Conservation (phyloP, 1,284 basidiomycete genomes). For the Rhodotorula sp. region DNA sequence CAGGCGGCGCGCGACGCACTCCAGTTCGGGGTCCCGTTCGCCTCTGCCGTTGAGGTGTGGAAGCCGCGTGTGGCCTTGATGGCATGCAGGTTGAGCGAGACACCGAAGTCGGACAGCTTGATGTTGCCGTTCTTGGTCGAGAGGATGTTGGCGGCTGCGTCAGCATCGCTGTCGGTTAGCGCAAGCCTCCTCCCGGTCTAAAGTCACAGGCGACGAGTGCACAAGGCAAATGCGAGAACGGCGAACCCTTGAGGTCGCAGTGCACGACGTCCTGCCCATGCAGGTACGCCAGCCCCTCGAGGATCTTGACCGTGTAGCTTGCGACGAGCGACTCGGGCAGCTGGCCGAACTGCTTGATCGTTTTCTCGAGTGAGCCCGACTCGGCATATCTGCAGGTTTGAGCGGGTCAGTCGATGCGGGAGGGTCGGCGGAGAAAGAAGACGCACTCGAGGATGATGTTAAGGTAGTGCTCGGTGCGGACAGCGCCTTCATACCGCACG, state of each 20-base stretch:
- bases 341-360: slow-evolving; percentile 84
- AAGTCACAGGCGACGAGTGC: too few species aligned
- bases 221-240: background rate
- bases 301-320: slow-evolving; percentile 86
- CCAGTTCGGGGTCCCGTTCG: slow-evolving; percentile 95
- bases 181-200: too few species aligned
- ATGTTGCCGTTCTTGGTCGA: slow-evolving; percentile 68
- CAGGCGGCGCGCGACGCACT: slow-evolving; percentile 54
- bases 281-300: slow-evolving; percentile 87
- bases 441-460: slow-evolving; percentile 89
- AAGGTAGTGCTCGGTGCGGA: slow-evolving; percentile 78
- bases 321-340: slow-evolving; percentile 86
- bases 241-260: slow-evolving; percentile 56
- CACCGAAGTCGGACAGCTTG: slow-evolving; percentile 64
- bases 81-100: slow-evolving; percentile 56
- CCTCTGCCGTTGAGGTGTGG: slow-evolving; percentile 56
- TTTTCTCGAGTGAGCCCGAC: slow-evolving; percentile 88
- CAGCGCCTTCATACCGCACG: slow-evolving; percentile 94
- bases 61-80: slow-evolving; percentile 37
- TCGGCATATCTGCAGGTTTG: slow-evolving; percentile 72
- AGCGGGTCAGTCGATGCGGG: background rate
- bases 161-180: background rate
- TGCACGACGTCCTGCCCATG: slow-evolving; percentile 60
- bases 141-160: slow-evolving; percentile 58
- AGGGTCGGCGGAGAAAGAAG: fast-evolving